These are phyloP conservation scores for Leishmania braziliensis DNA, from an alignment of 208 protist species.

Conservation along the genomic window DNA sequence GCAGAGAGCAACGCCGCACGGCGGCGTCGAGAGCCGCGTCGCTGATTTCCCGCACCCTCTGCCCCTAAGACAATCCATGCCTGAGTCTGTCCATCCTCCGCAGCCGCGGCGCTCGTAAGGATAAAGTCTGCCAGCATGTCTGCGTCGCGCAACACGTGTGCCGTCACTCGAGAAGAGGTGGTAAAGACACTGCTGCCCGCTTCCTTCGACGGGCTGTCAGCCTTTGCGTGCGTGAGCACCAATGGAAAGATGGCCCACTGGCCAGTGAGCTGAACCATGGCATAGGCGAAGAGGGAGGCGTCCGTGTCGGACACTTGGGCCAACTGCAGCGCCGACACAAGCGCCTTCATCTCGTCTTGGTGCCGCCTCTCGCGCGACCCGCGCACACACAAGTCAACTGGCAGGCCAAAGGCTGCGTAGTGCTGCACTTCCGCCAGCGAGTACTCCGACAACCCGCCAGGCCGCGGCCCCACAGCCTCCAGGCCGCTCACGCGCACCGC, in stretches of 20 bases:
- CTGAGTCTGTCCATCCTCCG: slow-evolving; percentile 38
- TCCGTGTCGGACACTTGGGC: slow-evolving; percentile 21
- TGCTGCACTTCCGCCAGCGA: slow-evolving; percentile 56
- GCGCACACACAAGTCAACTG: slow-evolving; percentile 40
- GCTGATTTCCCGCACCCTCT: slow-evolving; percentile 10
- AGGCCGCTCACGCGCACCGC: slow-evolving; percentile 42
- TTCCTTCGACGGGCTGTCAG: background rate
- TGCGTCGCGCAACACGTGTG: slow-evolving; percentile 63
- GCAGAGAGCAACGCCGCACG: slow-evolving; percentile 12
- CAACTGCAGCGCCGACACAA: slow-evolving; percentile 22
- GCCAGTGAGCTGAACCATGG: slow-evolving; percentile 51
- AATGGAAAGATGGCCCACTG: slow-evolving; percentile 59
- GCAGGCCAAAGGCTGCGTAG: slow-evolving; percentile 66
- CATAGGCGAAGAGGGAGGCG: slow-evolving; percentile 50
- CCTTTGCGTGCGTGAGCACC: slow-evolving; percentile 41
- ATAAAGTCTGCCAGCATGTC: slow-evolving; percentile 80
- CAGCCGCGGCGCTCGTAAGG: slow-evolving; percentile 43
- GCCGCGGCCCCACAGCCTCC: slow-evolving; percentile 31
- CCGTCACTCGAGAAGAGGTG: slow-evolving; percentile 17
- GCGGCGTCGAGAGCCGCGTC: slow-evolving; percentile 23
- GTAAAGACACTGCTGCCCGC: slow-evolving; percentile 1
- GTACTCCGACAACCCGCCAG: slow-evolving; percentile 33
- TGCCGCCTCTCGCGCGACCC: slow-evolving; percentile 18
- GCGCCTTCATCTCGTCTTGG: slow-evolving; percentile 22
- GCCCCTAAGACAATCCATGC: slow-evolving; percentile 54